phyloP scores from a whole-genome alignment of 257 asterid species.

The Thymus mandschuricus region DNA sequence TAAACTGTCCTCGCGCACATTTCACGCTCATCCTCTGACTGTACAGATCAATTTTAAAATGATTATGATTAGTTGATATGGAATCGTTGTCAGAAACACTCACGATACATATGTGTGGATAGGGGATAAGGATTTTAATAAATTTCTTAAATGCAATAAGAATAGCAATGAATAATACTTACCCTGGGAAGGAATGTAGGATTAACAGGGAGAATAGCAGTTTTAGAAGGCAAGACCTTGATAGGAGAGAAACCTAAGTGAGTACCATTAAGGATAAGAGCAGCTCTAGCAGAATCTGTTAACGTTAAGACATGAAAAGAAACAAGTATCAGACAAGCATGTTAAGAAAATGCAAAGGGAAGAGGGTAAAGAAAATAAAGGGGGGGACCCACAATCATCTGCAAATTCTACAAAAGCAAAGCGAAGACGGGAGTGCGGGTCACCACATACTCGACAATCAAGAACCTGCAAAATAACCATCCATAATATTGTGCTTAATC shows the following conservation, averaged over 20 bases:
- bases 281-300: conserved; percentile 78
- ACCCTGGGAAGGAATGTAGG: conserved; percentile 97
- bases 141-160: background rate
- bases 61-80: background rate
- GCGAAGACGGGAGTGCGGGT: conserved; percentile 97
- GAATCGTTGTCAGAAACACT: background rate
- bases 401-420: conserved; percentile 96
- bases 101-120: background rate
- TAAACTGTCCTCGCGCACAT: conserved; percentile 98
- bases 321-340: conserved; percentile 7
- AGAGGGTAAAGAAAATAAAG: background rate
- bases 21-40: conserved; percentile 98
- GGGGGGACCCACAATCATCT: conserved; percentile 71
- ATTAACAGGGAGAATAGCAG: conserved; percentile 95
- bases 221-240: conserved; percentile 93
- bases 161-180: conserved; percentile 23
- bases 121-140: background rate
- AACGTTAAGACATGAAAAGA: conserved; percentile 26
- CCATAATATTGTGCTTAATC: conserved; percentile 6
- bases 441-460: conserved; percentile 98
- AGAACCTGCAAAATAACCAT: conserved; percentile 63
- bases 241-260: conserved; percentile 75
- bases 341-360: background rate
- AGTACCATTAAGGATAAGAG: conserved; percentile 75
- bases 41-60: conserved; percentile 13